A percentile compares a stretch with the other conserved stretches of the same genome.
Conservation (phyloP, 2,329 filamentous ascomycete species). For the Fusarium redolens region DNA sequence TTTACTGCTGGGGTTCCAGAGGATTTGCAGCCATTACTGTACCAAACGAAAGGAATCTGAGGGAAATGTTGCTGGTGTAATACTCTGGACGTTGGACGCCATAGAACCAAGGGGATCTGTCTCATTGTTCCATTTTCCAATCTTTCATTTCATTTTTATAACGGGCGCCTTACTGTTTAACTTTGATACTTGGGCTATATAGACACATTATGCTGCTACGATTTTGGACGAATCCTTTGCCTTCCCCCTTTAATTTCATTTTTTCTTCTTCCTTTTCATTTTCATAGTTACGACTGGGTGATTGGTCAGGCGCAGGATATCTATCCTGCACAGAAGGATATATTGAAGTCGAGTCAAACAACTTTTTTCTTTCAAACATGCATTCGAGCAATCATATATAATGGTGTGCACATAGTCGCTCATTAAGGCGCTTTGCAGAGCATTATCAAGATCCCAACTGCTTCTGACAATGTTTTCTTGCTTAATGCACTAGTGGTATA, state of each 20-base stretch:
- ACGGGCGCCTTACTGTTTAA: slow-evolving; percentile 1
- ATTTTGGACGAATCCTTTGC: background rate
- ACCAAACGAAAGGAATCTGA: background rate
- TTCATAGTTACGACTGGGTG: background rate
- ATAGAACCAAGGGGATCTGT: background rate
- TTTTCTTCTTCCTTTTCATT: background rate
- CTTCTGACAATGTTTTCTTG: slow-evolving; percentile 11
- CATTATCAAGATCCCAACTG: background rate
- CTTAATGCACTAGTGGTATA: background rate
- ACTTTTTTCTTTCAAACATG: background rate
- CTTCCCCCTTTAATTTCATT: background rate
- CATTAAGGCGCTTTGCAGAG: background rate
- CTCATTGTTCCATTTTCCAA: background rate
- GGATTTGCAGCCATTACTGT: background rate
- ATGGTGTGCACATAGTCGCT: background rate
- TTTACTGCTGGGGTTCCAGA: background rate
- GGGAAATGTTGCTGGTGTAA: background rate
- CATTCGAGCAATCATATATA: background rate
- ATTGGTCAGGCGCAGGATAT: slow-evolving; percentile 1
- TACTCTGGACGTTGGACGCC: background rate
- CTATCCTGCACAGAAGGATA: background rate
- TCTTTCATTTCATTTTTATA: background rate
- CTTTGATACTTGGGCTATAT: background rate
- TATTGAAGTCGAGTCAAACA: background rate
- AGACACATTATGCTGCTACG: slow-evolving; percentile 8